Conservation (phyloP, 495 filamentous ascomycete species). For the Tuber indicum region DNA sequence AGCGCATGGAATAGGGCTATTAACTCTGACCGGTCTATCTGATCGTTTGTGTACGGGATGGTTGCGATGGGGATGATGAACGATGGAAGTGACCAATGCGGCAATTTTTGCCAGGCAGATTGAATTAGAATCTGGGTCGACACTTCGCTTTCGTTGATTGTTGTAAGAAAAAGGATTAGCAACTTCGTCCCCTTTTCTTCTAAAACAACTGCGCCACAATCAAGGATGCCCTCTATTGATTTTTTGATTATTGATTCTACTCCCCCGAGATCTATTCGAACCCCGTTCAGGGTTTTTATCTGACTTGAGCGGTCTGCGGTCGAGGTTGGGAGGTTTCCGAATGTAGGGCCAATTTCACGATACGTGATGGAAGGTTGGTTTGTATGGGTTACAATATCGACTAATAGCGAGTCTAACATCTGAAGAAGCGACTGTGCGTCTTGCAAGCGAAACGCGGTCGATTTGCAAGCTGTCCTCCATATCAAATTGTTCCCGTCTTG, state of each 20-base stretch:
- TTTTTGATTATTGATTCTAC: slow-evolving; percentile 20
- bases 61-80: slow-evolving; percentile 29
- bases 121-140: background rate
- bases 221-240: slow-evolving; percentile 1
- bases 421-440: slow-evolving; percentile 49
- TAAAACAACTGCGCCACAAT: slow-evolving; percentile 25
- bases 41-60: slow-evolving; percentile 15
- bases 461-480: slow-evolving; percentile 66
- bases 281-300: slow-evolving; percentile 27
- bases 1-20: slow-evolving; percentile 23
- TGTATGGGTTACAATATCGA: slow-evolving; percentile 48
- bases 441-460: slow-evolving; percentile 46
- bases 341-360: slow-evolving; percentile 43
- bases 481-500: slow-evolving; percentile 49
- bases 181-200: slow-evolving; percentile 17
- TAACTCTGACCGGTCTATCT: slow-evolving; percentile 20
- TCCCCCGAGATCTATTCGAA: slow-evolving; percentile 31
- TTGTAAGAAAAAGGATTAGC: slow-evolving; percentile 27
- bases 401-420: slow-evolving; percentile 52
- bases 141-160: background rate
- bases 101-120: slow-evolving; percentile 19
- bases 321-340: slow-evolving; percentile 23
- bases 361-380: slow-evolving; percentile 52
- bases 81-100: slow-evolving; percentile 36
- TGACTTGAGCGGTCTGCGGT: slow-evolving; percentile 6